Conservation (phyloP, 208 protist species). For the Herpetomonas muscarum region DNA sequence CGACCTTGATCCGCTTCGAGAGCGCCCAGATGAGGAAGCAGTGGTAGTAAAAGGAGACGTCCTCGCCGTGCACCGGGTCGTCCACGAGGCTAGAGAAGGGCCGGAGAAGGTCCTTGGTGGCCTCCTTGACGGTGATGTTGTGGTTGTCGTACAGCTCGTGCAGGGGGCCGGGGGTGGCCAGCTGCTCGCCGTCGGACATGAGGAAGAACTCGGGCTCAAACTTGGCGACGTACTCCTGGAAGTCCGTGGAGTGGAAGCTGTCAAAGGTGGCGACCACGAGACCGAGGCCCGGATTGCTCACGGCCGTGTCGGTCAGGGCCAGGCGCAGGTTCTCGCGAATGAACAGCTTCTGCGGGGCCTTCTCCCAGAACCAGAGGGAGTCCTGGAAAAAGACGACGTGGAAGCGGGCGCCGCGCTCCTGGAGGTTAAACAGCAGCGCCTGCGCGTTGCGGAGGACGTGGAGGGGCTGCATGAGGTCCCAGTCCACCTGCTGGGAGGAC, state of each 20-base stretch:
- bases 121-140: constrained; percentile 14
- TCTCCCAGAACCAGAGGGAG: constrained; percentile 69
- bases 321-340: constrained; percentile 66
- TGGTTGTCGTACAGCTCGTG: constrained; percentile 56
- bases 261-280: constrained; percentile 63
- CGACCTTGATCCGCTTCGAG: constrained; percentile 65
- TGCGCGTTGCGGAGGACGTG: constrained; percentile 88
- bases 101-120: constrained; percentile 19
- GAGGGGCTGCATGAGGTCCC: constrained; percentile 83
- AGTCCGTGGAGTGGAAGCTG: constrained; percentile 63
- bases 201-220: constrained; percentile 87
- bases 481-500: constrained; percentile 74
- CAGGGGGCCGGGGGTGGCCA: constrained; percentile 43
- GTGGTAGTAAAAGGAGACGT: constrained; percentile 63
- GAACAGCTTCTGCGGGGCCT: constrained; percentile 73
- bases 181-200: constrained; percentile 86
- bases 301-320: constrained; percentile 31
- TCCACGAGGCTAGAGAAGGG: constrained; percentile 74
- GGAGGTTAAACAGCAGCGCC: constrained; percentile 62
- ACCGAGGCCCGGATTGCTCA: constrained; percentile 23
- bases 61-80: constrained; percentile 52
- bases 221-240: constrained; percentile 45
- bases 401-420: constrained; percentile 70
- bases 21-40: constrained; percentile 77
- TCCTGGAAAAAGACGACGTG: constrained; percentile 85